Evolutionary conservation across 805 yeast species (phyloP), one percentile per base, ranked within the genome.

Genomic region (Metschnikowia amazonensis): DNA sequence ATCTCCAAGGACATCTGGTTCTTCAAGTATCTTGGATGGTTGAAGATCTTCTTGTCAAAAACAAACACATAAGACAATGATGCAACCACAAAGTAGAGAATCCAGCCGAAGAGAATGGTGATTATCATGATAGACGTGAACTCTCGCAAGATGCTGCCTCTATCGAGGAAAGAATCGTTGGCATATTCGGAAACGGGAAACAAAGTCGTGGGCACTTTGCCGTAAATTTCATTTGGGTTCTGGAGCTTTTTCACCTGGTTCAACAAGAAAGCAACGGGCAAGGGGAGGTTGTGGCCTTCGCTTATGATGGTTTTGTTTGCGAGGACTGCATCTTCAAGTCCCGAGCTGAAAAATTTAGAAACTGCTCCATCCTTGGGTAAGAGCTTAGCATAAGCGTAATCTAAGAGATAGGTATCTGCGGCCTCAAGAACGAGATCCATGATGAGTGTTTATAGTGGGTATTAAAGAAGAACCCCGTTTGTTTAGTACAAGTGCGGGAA

Each of bases 401-500:
- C 99, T 42, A 92, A 77, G 24, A 81, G 58, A 56, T 69, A 86
- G 39, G 86, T 74, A 67, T 94, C 99, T 37, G 73, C 67, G 20
- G 81, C 70, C 65, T 94, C 99, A 43, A 94, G 76, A 20, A 89
- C 89, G 60, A 94, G 72, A 84, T 94, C 99, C 99, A 94, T 92
- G 36, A 18, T 24, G 24, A 18, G 9, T 13, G 16, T 14, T 6
- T 34, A 17, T 13, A 7, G 11, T 34, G 16, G 20, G 25, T 20
- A 21, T 13, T 11, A 16, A 36, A 10, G 16, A 21, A n/a, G 29
- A 14, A 18, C 4, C 14, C 21, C 35, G 23, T 13, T 10, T 11
- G 10, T 5, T 10, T 16, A 20, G 21, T 20, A 29, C n/a, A n/a
- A 16, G 35, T 5, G 11, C 7, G 20, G 17, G 21, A 16, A 27